Evolutionary conservation across 2,329 filamentous ascomycete genomes (phyloP), one percentile per base, ranked within the genome.

Genomic region (Curvularia eragrostidis): DNA sequence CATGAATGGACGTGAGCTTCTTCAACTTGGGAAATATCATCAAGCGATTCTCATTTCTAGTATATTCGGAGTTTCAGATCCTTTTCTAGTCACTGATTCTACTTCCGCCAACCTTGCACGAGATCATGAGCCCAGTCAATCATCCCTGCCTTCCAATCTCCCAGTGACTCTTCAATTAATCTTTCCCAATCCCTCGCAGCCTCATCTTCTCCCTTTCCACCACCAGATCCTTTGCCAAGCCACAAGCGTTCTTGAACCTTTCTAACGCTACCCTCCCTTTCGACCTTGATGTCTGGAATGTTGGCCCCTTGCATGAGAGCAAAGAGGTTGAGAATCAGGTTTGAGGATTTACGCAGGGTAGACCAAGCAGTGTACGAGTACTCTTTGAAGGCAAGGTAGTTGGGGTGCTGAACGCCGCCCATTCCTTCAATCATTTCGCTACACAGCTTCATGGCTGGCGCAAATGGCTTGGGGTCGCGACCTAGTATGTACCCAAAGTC

Each of bases 341-440:
- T 96, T 18, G 89, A 91, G 1, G 88, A 92, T 75, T 98, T 97
- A 56, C 95, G 87, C 42, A 99, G 81, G 0, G 95, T 93, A 1
- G 91, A 91, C 78, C 96, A 99, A 0, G 95, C 92, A 3, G 96
- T 90, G 78, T 97, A 97, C 75, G 93, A 97, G 77, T 98, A 97
- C 69, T 96, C 91, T 74, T 95, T 95, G 79, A 99, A 99, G 52
- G 90, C 86, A 42, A 89, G 83, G 76, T 97, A 99, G 61, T 96
- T 89, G 21, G 91, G 86, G 3, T 90, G 92, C 32, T 85, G 84
- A 7, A 88, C 84, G 12, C 95, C 95, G 39, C 96, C 96, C 92
- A 99, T 97, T 62, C 93, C 95, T 71, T 99, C 95, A 3, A 98
- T 91, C 95, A 99, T 99, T 73, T 99, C 94, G 68, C 93, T 94